Percentiles rank a stretch among this genome's conserved stretches.
These are phyloP conservation scores for Xerocomus minutiporus DNA, from an alignment of 1,284 basidiomycete species.

Conservation along the genomic window DNA sequence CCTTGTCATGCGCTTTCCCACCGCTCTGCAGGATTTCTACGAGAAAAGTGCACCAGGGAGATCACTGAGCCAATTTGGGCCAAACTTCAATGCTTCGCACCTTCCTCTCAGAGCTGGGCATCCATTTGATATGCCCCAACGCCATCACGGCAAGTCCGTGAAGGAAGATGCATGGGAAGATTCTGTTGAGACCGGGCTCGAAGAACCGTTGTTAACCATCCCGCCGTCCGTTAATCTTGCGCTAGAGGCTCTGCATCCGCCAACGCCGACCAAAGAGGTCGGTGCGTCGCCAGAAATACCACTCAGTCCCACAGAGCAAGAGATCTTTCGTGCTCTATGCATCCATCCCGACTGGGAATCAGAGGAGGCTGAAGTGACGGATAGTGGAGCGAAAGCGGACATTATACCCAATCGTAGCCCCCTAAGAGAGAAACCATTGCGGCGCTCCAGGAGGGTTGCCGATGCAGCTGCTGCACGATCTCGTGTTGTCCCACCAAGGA, in stretches of 20 bases:
- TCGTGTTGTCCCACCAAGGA: conserved; percentile 30
- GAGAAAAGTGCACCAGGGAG: conserved; percentile 41
- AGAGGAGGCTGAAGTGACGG: conserved; percentile 26
- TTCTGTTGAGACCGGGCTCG: conserved; percentile 20
- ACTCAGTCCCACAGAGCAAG: conserved; percentile 64
- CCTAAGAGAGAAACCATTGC: conserved; percentile 34
- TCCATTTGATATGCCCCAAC: conserved; percentile 10
- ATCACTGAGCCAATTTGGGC: conserved; percentile 51
- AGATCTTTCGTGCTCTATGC: conserved; percentile 62
- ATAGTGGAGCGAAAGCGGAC: conserved; percentile 5
- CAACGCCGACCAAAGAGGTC: conserved; percentile 11
- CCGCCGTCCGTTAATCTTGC: conserved; percentile 30
- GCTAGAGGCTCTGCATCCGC: conserved; percentile 26
- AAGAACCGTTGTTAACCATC: conserved; percentile 27
- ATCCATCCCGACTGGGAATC: conserved; percentile 54
- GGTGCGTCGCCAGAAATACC: conserved; percentile 38
- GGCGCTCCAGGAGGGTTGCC: conserved; percentile 66
- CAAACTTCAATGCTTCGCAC: conserved; percentile 26
- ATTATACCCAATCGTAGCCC: not conserved
- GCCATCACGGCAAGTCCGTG: conserved; percentile 2
- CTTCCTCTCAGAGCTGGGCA: conserved; percentile 15
- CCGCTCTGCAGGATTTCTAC: conserved; percentile 52
- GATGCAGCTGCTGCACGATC: conserved; percentile 49
- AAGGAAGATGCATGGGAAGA: conserved; percentile 21
- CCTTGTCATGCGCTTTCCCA: conserved; percentile 57